phyloP scores from a whole-genome alignment of 2,329 filamentous ascomycete genomes.

The Fusarium austroafricanum region DNA sequence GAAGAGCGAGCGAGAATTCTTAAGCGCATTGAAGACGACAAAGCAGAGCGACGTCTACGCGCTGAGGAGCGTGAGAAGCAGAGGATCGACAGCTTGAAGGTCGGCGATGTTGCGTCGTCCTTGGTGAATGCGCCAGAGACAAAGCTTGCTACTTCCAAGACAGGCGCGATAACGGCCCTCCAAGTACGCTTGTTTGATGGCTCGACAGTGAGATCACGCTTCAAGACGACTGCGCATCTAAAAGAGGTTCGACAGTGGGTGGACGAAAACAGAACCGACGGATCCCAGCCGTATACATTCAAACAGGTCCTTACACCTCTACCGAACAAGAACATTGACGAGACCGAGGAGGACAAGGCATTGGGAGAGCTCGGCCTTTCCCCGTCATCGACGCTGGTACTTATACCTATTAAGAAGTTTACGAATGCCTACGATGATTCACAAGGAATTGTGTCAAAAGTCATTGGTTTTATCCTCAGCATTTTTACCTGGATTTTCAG shows the following conservation, averaged over 20 bases:
- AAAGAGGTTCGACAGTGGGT: constrained; percentile 81
- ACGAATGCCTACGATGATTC: constrained; percentile 56
- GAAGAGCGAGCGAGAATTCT: constrained; percentile 79
- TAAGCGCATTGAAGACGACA: constrained; percentile 81
- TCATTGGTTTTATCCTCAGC: constrained; percentile 49
- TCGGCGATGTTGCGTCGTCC: constrained; percentile 47
- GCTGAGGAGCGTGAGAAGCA: constrained; percentile 63
- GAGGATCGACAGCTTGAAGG: constrained; percentile 46
- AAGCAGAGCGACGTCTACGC: constrained; percentile 71
- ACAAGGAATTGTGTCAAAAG: constrained; percentile 43
- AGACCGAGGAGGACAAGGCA: constrained; percentile 76
- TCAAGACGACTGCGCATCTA: constrained; percentile 73
- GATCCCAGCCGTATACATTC: constrained; percentile 78
- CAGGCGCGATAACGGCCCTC: constrained; percentile 62
- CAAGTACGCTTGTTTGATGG: constrained; percentile 89
- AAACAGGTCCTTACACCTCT: constrained; percentile 84
- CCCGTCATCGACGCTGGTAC: constrained; percentile 84
- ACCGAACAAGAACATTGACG: constrained; percentile 79
- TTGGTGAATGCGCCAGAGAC: constrained; percentile 50
- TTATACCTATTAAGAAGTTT: constrained; percentile 73
- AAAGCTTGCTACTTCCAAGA: constrained; percentile 45
- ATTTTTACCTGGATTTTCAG: constrained; percentile 54
- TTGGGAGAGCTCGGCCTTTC: constrained; percentile 77
- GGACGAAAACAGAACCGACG: constrained; percentile 69
- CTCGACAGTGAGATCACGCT: constrained; percentile 78